phyloP scores from a whole-genome alignment of 176 grass and related monocot genomes.

The Urochloa ruziziensis region DNA sequence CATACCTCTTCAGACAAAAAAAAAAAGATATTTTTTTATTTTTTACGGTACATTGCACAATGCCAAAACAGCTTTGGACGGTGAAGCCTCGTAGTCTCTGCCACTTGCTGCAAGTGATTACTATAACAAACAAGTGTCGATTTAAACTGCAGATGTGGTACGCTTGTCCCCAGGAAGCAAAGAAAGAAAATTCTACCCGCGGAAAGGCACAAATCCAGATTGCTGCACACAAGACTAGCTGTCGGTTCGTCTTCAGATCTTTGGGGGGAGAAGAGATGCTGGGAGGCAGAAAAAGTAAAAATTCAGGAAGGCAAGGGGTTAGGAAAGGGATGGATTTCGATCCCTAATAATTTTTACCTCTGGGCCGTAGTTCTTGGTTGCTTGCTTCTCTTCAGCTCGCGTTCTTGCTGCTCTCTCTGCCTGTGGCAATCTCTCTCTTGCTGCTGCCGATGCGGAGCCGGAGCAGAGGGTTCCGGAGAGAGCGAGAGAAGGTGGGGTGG shows the following conservation, averaged over 20 bases:
- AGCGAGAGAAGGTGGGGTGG: background rate
- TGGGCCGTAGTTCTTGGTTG: background rate
- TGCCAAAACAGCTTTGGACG: background rate
- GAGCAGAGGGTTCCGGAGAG: constrained; percentile 11
- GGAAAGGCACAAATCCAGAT: background rate
- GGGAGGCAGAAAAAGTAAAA: background rate
- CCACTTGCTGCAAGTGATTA: background rate
- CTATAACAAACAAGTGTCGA: background rate
- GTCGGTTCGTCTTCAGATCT: background rate
- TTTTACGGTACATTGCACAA: no score
- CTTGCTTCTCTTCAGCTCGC: background rate
- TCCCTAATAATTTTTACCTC: background rate
- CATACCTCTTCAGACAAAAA: no score
- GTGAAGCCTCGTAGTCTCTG: background rate
- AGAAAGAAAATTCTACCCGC: background rate
- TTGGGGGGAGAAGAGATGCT: background rate
- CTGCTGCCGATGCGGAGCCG: background rate
- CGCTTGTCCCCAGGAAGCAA: background rate
- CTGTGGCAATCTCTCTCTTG: no score
- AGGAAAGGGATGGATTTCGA: no score
- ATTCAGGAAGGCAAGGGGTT: background rate
- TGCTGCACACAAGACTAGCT: background rate
- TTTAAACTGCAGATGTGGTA: background rate
- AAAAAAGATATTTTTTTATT: no score
- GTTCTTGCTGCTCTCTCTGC: background rate